Conservation (phyloP, 495 filamentous ascomycete genomes). For the Penicillium coprophilum region DNA sequence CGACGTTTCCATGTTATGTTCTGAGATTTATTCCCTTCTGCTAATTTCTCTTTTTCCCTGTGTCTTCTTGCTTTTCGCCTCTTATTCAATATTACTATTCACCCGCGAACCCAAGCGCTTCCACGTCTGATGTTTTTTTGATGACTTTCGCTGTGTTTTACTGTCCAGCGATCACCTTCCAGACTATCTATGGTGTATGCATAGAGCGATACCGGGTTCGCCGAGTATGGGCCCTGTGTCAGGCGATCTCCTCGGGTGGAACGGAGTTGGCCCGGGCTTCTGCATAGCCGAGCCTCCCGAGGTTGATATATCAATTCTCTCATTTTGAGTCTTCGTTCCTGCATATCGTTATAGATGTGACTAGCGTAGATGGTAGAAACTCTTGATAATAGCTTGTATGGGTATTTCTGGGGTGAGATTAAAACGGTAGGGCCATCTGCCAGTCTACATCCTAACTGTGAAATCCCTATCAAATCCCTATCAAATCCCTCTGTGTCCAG, state of each 20-base stretch:
- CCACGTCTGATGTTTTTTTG: conserved; percentile 1
- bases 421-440: no score
- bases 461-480: background rate
- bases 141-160: background rate
- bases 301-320: background rate
- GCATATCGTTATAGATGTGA: background rate
- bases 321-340: background rate
- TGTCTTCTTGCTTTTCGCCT: conserved; percentile 20
- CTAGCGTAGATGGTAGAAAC: no score
- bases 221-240: background rate
- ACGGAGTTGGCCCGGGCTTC: background rate
- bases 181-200: background rate
- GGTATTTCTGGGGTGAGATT: no score
- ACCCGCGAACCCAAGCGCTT: conserved; percentile 17
- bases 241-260: background rate
- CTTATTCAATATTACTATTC: background rate
- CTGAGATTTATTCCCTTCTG: conserved; percentile 5
- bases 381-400: no score
- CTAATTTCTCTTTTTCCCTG: conserved; percentile 9
- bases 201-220: background rate
- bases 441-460: no score
- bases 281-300: background rate
- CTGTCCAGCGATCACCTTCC: background rate
- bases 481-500: background rate
- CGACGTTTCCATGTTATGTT: conserved; percentile 5